Base-by-base conservation (phyloP, 2,329 filamentous ascomycete genomes). In the Microdochium nivale region DNA sequence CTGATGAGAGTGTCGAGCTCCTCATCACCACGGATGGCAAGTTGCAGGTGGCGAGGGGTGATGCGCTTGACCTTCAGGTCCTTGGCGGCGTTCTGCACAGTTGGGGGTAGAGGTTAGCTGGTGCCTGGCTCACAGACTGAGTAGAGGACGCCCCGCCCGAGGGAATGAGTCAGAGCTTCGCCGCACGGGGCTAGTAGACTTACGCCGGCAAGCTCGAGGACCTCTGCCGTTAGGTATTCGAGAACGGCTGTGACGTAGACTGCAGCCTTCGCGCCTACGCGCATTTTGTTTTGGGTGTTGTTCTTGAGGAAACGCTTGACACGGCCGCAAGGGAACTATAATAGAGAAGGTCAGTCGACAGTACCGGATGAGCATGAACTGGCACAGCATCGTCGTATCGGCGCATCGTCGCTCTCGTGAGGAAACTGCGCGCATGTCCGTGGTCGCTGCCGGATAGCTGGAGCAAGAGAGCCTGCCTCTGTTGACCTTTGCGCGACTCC, bases 51-150 rank as follows among this genome's bases (percentile, higher is more conserved):
- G 70, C 94, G 91, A 52, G 94, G 94, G 13, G 92, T 97, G 73
- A 99, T 99, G 74, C 94, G 94, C 85, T 97, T 99, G 76, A 97
- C 94, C 76, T 97, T 99, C 68, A 97, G 87, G 72, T 99, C 94
- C 81, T 97, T 97, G 72, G 94, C 94, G 51, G 94, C 94, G 70
- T 99, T 99, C 82, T 86, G 63, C 13, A 7, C 16, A 33, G 14
- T 21, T 35, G 37, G 5, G 37, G 40, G 53, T 37, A 58, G 50
- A n/a, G 5, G 14, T 21, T n/a, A 21, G n/a, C 16, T 30, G 46
- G 51, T 51, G 55, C 25, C 32, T 21, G 25, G 27, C 50, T 40
- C 50, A 55, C 51, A 51, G 54, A 49, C 55, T 50, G n/a, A 48
- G 23, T 46, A 27, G 49, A 13, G 52, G 33, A 30, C 5, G 27